Percentiles rank a stretch among this genome's conserved stretches.
phyloP scores from a whole-genome alignment of 2,329 filamentous ascomycete genomes.

The Aspergillus viridinutans region DNA sequence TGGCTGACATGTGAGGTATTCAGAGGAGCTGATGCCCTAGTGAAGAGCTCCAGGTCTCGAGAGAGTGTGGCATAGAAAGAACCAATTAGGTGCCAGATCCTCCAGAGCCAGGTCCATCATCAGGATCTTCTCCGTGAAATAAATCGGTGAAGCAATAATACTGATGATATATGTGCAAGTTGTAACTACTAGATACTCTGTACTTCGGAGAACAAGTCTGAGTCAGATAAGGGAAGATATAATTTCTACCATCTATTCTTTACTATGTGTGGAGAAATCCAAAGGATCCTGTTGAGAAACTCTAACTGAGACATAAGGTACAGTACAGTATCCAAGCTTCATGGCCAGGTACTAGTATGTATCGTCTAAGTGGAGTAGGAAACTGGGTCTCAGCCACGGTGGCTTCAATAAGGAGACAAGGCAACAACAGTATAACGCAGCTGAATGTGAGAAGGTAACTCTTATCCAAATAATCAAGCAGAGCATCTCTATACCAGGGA shows the following conservation, averaged over 20 bases:
- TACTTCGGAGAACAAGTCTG: neutral
- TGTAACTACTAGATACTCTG: too few species aligned
- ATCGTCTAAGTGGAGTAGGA: slow-evolving; percentile 9
- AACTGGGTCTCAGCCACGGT: slow-evolving; percentile 12
- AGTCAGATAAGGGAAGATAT: neutral
- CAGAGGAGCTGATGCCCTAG: neutral
- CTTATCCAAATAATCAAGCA: neutral
- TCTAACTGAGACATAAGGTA: neutral
- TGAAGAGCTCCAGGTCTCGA: neutral
- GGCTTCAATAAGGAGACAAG: slow-evolving; percentile 12
- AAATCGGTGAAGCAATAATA: too few species aligned
- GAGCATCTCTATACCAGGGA: neutral
- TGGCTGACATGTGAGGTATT: too few species aligned
- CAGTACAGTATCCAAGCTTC: slow-evolving; percentile 18
- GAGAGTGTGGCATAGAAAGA: neutral
- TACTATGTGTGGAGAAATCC: neutral
- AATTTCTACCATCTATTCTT: neutral
- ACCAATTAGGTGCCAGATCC: too few species aligned
- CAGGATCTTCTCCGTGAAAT: too few species aligned
- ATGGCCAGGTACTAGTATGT: slow-evolving; percentile 5
- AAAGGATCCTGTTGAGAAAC: neutral
- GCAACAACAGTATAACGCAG: slow-evolving; percentile 3
- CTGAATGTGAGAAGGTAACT: slow-evolving; percentile 1
- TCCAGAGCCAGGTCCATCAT: too few species aligned
- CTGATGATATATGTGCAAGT: too few species aligned